Base-by-base conservation (phyloP, 345 rosid species). In the Theobroma cacao region DNA sequence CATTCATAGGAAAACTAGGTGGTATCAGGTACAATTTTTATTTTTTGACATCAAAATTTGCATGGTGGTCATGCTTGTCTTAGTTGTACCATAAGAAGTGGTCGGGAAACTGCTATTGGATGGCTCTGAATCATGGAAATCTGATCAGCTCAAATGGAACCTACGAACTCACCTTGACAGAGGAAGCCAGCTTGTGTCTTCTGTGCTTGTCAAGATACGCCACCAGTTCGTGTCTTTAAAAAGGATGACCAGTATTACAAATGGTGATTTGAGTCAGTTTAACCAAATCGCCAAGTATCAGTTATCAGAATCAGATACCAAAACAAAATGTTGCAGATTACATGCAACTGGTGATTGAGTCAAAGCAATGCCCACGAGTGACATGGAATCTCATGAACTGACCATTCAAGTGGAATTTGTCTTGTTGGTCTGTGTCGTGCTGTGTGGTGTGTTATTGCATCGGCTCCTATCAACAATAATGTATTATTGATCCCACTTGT, bases 71-170 rank as follows among this genome's bases (percentile, higher is more conserved):
- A 83, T 88, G 84, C 78, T 85, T 74, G 75, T 83, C 88, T 84
- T 86, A 84, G 90, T 88, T 89, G 97, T 80, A 84, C 91, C 91
- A 94, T 88, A 82, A 82, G 79, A 63, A 71, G 80, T 38, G 87
- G 90, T 86, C 83, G 86, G 85, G 45, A 76, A 47, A 45, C 56
- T 11, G 56, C 38, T 59, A 55, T 24, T 66, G 72, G 72, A 48
- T 75, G 13, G 30, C 30, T 33, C 38, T 33, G 62, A 75, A 63
- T 81, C 87, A 83, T 78, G 86, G 83, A 77, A 73, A 79, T 72
- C 84, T 82, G 40, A 84, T 83, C 81, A 77, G 74, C 75, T 74
- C 31, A 78, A 83, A 71, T 40, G 72, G 75, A 75, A 80, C 78
- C 85, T 72, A 79, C 80, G 78, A 79, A 77, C 78, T 62, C 79